These are phyloP conservation scores for Scedosporium aurantiacum DNA, from an alignment of 2,329 filamentous ascomycete genomes.

Conservation along the genomic window DNA sequence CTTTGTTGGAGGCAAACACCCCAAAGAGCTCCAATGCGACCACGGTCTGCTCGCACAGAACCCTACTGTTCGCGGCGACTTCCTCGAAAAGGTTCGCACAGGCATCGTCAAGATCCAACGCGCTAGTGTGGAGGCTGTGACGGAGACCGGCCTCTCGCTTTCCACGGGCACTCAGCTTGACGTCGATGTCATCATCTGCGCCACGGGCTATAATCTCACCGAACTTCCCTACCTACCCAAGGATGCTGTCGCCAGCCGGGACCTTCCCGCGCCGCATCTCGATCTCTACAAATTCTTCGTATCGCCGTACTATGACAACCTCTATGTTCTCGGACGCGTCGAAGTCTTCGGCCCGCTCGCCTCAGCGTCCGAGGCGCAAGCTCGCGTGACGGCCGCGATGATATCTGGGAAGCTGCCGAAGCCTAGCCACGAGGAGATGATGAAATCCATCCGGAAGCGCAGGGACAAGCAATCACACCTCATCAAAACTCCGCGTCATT, in stretches of 20 bases:
- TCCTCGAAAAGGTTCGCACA: constrained; percentile 29
- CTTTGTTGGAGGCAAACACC: constrained; percentile 19
- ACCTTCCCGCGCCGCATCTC: constrained; percentile 14
- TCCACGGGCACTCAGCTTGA: constrained; percentile 24
- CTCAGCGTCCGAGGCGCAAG: constrained; percentile 22
- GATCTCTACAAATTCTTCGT: constrained; percentile 22
- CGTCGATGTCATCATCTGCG: constrained; percentile 30
- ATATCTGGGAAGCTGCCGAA: constrained; percentile 16
- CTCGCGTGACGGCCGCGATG: constrained; percentile 20
- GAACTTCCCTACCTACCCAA: constrained; percentile 12
- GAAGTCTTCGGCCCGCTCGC: constrained; percentile 20
- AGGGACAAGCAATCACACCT: constrained; percentile 17
- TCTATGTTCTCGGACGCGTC: constrained; percentile 22
- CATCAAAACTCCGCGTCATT: constrained; percentile 21
- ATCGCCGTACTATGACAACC: constrained; percentile 18
- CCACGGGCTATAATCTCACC: constrained; percentile 30
- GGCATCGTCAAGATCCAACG: constrained; percentile 27
- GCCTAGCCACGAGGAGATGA: constrained; percentile 17
- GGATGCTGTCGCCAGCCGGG: constrained; percentile 13
- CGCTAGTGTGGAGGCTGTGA: constrained; percentile 22
- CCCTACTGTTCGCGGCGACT: constrained; percentile 26
- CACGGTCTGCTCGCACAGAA: constrained; percentile 24
- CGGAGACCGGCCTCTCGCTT: constrained; percentile 13
- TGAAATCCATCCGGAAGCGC: constrained; percentile 15
- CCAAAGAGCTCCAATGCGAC: constrained; percentile 19